Evolutionary conservation across 805 yeast genomes (phyloP), one percentile per base, ranked within the genome.

Genomic region (Suhomyces tanzawaensis): DNA sequence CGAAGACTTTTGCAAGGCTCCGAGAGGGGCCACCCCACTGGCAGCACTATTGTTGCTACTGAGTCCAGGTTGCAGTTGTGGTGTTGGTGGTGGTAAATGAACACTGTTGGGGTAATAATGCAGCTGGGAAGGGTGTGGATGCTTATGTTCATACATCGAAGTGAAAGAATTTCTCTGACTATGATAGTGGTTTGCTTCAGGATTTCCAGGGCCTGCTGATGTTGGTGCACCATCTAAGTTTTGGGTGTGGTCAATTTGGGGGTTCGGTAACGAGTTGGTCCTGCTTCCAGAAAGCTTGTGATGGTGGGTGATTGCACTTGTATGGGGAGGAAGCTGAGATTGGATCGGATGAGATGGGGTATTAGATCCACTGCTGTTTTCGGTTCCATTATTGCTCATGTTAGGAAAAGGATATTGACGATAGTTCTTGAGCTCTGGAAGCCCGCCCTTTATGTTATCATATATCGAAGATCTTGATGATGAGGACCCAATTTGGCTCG

Each of bases 241-340:
- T 12, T 27, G 25, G 1, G 27, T 36, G 22, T 41, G 32, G 11
- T 51, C 55, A 15, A 39, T 40, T 16, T 32, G 24, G 3, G 49
- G 45, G 8, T 46, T 52, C 1, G 59, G 59, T 26, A 55, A 45
- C 14, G 58, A 53, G 35, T 52, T 50, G 3, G 58, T 52, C 28
- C 59, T 34, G 3, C 48, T 34, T 5, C 36, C 26, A 11, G 28
- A 39, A 12, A 40, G 17, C 13, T 34, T 21, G 4, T 30, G 27
- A 24, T 31, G 16, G 31, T n/a, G 19, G 14, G 19, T 4, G 15
- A 14, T 18, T 33, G 36, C n/a, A n/a, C n/a, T n/a, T n/a, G n/a
- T n/a, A n/a, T n/a, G 27, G 14, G 29, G 19, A 21, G 36, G 17
- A 21, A 19, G 18, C 15, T 24, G 28, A 14, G 29, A 7, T 18